These are phyloP conservation scores for Mercurialis annua DNA, from an alignment of 345 rosid genomes.

Conservation along the genomic window DNA sequence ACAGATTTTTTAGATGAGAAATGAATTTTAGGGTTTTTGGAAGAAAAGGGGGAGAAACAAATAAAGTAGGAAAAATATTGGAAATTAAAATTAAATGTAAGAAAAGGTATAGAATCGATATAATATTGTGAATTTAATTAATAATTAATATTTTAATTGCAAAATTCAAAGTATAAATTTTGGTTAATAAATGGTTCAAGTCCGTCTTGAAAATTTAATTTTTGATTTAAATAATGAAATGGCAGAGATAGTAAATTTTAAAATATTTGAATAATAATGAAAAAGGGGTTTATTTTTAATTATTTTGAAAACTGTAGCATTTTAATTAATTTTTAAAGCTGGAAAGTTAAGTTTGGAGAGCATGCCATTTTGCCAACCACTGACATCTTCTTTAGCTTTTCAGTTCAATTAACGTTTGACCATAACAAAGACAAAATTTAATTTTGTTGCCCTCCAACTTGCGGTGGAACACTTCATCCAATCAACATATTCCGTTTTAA, in stretches of 20 bases:
- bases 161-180: slow-evolving; percentile 70
- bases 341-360: slow-evolving; percentile 58
- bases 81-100: slow-evolving; percentile 18
- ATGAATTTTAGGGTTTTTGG: slow-evolving; percentile 72
- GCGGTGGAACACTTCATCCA: too few relatives aligned
- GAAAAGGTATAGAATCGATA: slow-evolving; percentile 27
- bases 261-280: slow-evolving; percentile 18
- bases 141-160: slow-evolving; percentile 57
- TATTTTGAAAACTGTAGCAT: slow-evolving; percentile 14
- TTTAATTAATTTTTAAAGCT: slow-evolving; percentile 35
- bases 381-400: slow-evolving; percentile 59
- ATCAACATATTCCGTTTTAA: too few relatives aligned
- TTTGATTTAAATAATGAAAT: slow-evolving; percentile 15
- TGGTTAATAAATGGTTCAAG: slow-evolving; percentile 89
- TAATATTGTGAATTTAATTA: slow-evolving; percentile 48
- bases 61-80: slow-evolving; percentile 35
- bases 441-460: slow-evolving; percentile 23
- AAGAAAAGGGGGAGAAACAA: slow-evolving; percentile 42
- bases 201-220: slow-evolving; percentile 84
- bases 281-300: slow-evolving; percentile 13
- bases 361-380: slow-evolving; percentile 56
- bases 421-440: neutral
- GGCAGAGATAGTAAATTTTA: slow-evolving; percentile 22
- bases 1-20: slow-evolving; percentile 43
- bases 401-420: slow-evolving; percentile 43